A percentile compares a stretch with the other conserved stretches of the same genome.
Conservation (phyloP, 306 rosid species). For the Dryas octopetala region DNA sequence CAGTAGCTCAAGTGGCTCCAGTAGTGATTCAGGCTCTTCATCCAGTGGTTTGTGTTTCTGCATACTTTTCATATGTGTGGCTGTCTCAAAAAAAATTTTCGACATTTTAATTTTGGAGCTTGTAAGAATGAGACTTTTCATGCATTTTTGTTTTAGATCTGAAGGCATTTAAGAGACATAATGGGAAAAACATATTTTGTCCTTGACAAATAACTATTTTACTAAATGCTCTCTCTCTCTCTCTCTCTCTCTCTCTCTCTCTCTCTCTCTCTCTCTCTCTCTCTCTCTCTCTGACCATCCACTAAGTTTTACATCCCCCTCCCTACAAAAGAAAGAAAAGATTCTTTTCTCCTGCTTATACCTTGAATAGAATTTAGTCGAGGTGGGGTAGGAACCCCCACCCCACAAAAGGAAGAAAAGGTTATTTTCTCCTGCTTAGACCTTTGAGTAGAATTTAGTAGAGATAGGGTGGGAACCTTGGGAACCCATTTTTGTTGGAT, state of each 20-base stretch:
- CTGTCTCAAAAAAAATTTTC: conserved; percentile 7
- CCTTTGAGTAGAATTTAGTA: no score
- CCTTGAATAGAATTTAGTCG: no score
- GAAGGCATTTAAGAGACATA: neutral
- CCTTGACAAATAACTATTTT: neutral
- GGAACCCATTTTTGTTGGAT: no score
- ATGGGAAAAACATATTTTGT: neutral
- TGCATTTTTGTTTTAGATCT: neutral
- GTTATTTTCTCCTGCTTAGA: no score
- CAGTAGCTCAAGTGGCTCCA: conserved; percentile 72
- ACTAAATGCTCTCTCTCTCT: neutral
- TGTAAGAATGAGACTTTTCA: neutral
- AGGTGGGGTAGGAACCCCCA: no score
- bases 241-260: neutral
- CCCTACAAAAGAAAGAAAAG: no score
- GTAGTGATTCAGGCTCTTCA: conserved; percentile 86
- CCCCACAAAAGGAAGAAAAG: no score
- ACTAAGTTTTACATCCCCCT: no score
- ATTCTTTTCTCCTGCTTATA: no score
- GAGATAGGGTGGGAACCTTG: no score
- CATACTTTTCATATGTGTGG: conserved; percentile 17
- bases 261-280: neutral
- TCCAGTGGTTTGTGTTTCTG: conserved; percentile 81
- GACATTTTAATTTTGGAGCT: conserved; percentile 18
- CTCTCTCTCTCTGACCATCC: neutral